Base-by-base conservation (phyloP, 108 stramenopile species). In the Cyclotella distinguenda region DNA sequence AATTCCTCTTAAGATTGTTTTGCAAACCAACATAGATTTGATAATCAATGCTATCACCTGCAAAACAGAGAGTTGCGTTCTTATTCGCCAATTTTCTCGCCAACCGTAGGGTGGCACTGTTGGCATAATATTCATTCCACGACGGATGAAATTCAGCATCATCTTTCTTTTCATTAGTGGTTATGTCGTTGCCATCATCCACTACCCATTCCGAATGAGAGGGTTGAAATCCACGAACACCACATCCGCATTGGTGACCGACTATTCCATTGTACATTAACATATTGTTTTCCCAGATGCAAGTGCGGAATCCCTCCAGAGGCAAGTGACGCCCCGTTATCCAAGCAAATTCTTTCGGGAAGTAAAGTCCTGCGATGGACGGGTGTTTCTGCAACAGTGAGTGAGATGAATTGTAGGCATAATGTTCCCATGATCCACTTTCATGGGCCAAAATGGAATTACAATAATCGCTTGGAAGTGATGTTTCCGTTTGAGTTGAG, bases 221-320 rank as follows among this genome's bases (percentile, higher is more conserved):
- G 47, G 62, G 62, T 50, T 36, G 31, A 50, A 64, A 64, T 22
- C 35, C 47, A 22, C 35, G 47, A 7, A 64, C 62, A 11, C 48
- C 62, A 39, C 62, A 64, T 5, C 62, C 62, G 21, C 62, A 49
- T 36, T 64, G 62, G 36, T 64, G 62, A 19, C 62, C 62, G 39
- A 64, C 23, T 23, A 64, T 36, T 10, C 33, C 31, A 36, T 64
- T 49, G 48, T 50, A 64, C 62, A 64, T 64, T 9, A 50, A 34
- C 26, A 36, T 25, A 9, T 51, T 49, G 23, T 36, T 38, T 2
- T 39, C 39, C 9, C 35, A 16, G 35, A 4, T 50, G 21, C 47
- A 64, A 11, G 31, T 50, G 6, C 49, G 35, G 39, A 50, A 64
- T 1, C 38, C 55, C 6, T 64, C n/a, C 2, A n/a, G 28, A 10